Evolutionary conservation across 2,329 filamentous ascomycete genomes (phyloP), one percentile per base, ranked within the genome.

Genomic region (Acrodontium crateriforme): DNA sequence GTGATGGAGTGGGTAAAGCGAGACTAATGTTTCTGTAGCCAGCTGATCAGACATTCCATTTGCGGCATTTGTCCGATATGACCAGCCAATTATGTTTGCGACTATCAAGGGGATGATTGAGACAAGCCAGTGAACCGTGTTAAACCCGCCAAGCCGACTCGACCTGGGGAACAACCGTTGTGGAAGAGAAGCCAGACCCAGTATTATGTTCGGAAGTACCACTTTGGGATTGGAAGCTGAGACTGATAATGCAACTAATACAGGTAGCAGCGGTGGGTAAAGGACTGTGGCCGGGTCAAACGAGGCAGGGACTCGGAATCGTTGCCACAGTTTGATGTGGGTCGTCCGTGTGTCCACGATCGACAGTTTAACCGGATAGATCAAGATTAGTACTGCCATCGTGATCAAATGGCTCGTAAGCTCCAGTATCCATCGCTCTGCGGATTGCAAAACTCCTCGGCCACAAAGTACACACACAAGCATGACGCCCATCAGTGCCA

Each of bases 211-310:
- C 2, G 79, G 75, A 6, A 92, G 56, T 12, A 93, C 52, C 9
- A 74, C 62, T 10, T 64, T 62, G 3, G 68, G 62, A 24, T 70
- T 71, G 26, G 69, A 65, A 27, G 66, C 62, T 6, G 74, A 71
- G 22, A 93, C 63, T 7, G 85, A 74, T 4, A 89, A 60, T 2
- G 84, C 74, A 16, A 89, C 77, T 24, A 85, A 64, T 10, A 85
- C 56, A 1, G 85, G 82, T 16, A 93, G 64, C 2, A 75, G 56
- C 5, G 78, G 68, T 11, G 87, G 87, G 49, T 94, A 95, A 32
- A 94, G 55, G n/a, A 93, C 64, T 8, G 85, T 82, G 5, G 87
- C 87, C 3, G 84, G 85, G 47, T 95, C 87, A 54, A 94, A 92
- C n/a, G 70, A 66, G 3, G 72, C 59, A 1, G 84, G 83, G 19